Evolutionary conservation across 1,284 basidiomycete genomes (phyloP).

Genomic region (Tilletia indica): DNA sequence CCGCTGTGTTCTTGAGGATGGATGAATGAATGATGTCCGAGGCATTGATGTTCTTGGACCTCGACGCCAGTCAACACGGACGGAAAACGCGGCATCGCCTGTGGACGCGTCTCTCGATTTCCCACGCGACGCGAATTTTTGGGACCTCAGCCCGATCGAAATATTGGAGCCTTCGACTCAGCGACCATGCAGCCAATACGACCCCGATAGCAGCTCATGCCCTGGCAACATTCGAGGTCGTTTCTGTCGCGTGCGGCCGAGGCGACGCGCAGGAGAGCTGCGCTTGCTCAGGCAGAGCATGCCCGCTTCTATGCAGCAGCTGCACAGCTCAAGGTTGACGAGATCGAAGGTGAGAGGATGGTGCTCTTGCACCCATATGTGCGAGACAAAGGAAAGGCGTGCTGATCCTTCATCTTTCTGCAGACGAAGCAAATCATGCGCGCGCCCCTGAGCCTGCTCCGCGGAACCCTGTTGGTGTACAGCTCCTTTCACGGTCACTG

Average conservation of each 20-base stretch:
- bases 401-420: not conserved
- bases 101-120: not conserved
- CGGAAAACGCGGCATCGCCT: not conserved
- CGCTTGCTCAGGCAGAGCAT: no score
- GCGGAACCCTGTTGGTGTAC: slow-evolving; percentile 85
- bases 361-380: no score
- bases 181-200: no score
- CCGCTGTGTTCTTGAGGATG: no score
- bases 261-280: no score
- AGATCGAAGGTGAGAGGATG: not conserved
- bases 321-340: not conserved
- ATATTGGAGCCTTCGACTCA: no score
- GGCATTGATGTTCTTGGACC: not conserved
- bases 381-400: not conserved
- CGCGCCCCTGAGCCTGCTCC: slow-evolving; percentile 23
- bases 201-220: no score
- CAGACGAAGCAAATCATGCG: not conserved
- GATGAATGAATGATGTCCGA: not conserved
- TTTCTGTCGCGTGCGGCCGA: no score
- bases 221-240: no score
- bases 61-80: not conserved
- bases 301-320: not conserved
- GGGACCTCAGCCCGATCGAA: not conserved
- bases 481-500: slow-evolving; percentile 76
- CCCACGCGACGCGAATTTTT: not conserved